Evolutionary conservation across 2,329 filamentous ascomycete genomes (phyloP).

Genomic region (Phialemoniopsis sp.): DNA sequence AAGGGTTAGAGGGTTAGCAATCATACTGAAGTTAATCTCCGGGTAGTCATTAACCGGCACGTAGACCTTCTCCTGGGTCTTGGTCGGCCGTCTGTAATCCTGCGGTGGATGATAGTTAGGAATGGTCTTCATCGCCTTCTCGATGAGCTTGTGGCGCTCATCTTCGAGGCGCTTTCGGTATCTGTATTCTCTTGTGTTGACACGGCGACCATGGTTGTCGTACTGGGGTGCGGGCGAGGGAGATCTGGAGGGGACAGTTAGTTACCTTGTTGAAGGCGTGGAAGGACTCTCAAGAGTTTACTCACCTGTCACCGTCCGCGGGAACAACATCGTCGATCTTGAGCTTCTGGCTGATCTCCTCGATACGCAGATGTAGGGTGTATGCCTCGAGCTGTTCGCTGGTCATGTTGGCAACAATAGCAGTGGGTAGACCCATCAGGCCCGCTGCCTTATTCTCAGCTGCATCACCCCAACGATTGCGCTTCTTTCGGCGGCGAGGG

Average conservation of each 20-base stretch:
- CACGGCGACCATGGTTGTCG: conserved; percentile 98
- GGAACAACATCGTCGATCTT: conserved; percentile 99
- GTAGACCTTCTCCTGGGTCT: conserved; percentile 99
- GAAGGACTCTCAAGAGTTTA: conserved; percentile 12
- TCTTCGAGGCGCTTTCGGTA: conserved; percentile 98
- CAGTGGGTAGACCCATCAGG: conserved; percentile 93
- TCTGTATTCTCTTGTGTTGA: conserved; percentile 97
- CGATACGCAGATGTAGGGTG: conserved; percentile 91
- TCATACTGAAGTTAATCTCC: conserved; percentile 99
- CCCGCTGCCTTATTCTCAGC: conserved; percentile 98
- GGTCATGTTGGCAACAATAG: conserved; percentile 97
- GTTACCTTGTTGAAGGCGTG: conserved; percentile 5
- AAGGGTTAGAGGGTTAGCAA: conserved; percentile 96
- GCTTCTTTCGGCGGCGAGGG: conserved; percentile 89
- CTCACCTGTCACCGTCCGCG: conserved; percentile 90
- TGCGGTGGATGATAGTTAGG: conserved; percentile 98
- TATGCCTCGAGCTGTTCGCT: conserved; percentile 98
- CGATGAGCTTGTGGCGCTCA: conserved; percentile 96
- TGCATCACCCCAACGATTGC: conserved; percentile 96
- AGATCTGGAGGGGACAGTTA: conserved; percentile 55
- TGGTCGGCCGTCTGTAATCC: conserved; percentile 97
- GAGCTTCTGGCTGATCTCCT: conserved; percentile 98
- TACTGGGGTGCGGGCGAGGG: conserved; percentile 95
- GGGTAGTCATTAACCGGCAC: conserved; percentile 99
- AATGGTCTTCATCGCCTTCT: conserved; percentile 99